Evolutionary conservation across 768 basidiomycete species (phyloP).

Genomic region (Favolaschia claudopus): DNA sequence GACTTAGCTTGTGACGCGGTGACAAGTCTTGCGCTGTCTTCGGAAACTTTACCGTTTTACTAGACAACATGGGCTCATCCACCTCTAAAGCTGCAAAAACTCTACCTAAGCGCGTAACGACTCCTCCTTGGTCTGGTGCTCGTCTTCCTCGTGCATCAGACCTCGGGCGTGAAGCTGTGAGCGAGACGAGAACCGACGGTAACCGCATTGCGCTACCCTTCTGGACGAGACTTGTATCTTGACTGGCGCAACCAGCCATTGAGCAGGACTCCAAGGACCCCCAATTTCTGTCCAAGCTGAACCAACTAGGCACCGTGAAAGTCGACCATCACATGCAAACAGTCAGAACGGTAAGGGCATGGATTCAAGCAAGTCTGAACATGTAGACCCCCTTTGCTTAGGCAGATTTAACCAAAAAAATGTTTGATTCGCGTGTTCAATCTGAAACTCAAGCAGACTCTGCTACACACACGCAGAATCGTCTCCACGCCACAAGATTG

Average conservation of each 20-base stretch:
- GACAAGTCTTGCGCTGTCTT: neutral
- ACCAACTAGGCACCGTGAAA: constrained; percentile 67
- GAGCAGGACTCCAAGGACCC: constrained; percentile 74
- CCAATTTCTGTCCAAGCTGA: constrained; percentile 72
- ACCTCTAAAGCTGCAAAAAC: constrained; percentile 67
- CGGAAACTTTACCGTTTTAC: neutral
- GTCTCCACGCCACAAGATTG: constrained; percentile 59
- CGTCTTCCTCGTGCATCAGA: constrained; percentile 42
- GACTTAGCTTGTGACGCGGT: no score
- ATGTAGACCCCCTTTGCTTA: constrained; percentile 21
- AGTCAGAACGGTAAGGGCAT: constrained; percentile 52
- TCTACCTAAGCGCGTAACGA: constrained; percentile 56
- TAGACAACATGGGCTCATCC: constrained; percentile 66
- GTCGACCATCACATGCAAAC: constrained; percentile 72
- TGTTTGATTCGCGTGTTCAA: constrained; percentile 60
- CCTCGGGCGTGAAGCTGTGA: constrained; percentile 44
- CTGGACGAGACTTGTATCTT: constrained; percentile 1
- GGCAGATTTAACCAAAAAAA: constrained; percentile 43
- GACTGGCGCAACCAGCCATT: constrained; percentile 51
- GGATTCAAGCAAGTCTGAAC: neutral
- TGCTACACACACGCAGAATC: constrained; percentile 52
- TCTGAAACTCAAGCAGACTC: constrained; percentile 65
- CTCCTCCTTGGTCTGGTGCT: constrained; percentile 57
- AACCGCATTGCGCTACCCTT: constrained; percentile 1
- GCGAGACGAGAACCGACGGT: constrained; percentile 63